These are phyloP conservation scores for Termitomyces sp. DNA, from an alignment of 768 basidiomycete genomes.

Conservation along the genomic window DNA sequence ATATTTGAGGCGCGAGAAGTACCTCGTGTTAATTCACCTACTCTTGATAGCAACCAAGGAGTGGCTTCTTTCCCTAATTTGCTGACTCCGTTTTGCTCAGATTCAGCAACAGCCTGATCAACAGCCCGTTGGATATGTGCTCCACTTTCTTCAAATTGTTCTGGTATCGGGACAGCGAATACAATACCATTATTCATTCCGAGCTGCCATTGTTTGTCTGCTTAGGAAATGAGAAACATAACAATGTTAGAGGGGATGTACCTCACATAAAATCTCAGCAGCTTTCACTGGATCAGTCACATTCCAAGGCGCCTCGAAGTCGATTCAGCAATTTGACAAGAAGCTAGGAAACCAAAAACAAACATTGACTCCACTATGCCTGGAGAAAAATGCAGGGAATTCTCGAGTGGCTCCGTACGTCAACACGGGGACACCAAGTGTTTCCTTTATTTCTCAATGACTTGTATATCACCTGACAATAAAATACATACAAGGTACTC, in stretches of 20 bases:
- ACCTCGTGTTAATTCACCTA: conserved; percentile 76
- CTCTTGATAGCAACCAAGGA: conserved; percentile 86
- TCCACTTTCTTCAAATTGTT: conserved; percentile 64
- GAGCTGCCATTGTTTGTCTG: conserved; percentile 69
- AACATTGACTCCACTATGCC: conserved; percentile 74
- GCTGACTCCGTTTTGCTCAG: conserved; percentile 74
- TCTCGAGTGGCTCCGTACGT: conserved; percentile 70
- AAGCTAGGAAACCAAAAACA: conserved; percentile 19
- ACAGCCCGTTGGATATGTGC: conserved; percentile 68
- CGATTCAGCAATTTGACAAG: background rate
- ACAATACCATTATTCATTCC: conserved; percentile 73
- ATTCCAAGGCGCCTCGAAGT: conserved; percentile 73
- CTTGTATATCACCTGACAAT: background rate
- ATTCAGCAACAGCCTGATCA: conserved; percentile 80
- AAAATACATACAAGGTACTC: conserved; percentile 63
- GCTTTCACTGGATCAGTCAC: conserved; percentile 57
- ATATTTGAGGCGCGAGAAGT: conserved; percentile 74
- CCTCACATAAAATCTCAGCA: conserved; percentile 71
- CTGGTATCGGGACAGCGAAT: conserved; percentile 89
- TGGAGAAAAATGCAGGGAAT: conserved; percentile 94
- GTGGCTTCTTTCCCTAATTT: conserved; percentile 87
- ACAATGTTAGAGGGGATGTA: background rate
- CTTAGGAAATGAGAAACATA: background rate
- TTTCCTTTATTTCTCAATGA: conserved; percentile 56
- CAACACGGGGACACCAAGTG: conserved; percentile 88